phyloP scores from a whole-genome alignment of 768 basidiomycete genomes.

The Suillus weaverae region DNA sequence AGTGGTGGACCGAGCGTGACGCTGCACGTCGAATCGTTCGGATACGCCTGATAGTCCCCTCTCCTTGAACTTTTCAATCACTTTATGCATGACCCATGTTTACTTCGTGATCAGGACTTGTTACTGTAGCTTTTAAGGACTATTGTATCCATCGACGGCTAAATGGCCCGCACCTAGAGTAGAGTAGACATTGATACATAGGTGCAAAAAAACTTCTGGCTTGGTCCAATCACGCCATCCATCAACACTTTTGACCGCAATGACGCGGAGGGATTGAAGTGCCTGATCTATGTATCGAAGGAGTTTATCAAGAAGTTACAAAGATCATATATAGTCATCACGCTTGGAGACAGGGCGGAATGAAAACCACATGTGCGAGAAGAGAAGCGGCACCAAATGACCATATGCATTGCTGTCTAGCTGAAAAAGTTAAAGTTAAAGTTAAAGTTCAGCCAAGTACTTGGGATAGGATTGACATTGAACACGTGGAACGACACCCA shows the following conservation, averaged over 20 bases:
- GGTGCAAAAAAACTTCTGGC: background rate
- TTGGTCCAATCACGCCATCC: background rate
- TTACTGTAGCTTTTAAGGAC: background rate
- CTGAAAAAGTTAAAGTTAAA: too few species aligned
- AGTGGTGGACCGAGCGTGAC: slow-evolving; percentile 40
- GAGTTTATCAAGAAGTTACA: background rate
- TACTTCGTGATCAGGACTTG: background rate
- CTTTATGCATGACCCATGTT: background rate
- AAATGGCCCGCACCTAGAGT: background rate
- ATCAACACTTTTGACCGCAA: background rate
- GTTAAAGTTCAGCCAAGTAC: background rate
- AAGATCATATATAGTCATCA: background rate
- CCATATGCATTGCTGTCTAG: background rate
- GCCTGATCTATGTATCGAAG: background rate
- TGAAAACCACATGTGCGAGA: background rate
- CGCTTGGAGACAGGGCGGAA: background rate
- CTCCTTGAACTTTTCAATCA: background rate
- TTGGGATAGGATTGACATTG: background rate
- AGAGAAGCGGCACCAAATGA: background rate
- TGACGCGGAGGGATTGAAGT: background rate
- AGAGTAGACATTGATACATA: background rate
- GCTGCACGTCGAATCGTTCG: slow-evolving; percentile 41
- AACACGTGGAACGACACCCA: too few species aligned
- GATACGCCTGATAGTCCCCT: slow-evolving; percentile 32
- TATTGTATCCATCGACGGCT: background rate